phyloP scores from a whole-genome alignment of 2,329 filamentous ascomycete species.

The Calonectria fujianensis region DNA sequence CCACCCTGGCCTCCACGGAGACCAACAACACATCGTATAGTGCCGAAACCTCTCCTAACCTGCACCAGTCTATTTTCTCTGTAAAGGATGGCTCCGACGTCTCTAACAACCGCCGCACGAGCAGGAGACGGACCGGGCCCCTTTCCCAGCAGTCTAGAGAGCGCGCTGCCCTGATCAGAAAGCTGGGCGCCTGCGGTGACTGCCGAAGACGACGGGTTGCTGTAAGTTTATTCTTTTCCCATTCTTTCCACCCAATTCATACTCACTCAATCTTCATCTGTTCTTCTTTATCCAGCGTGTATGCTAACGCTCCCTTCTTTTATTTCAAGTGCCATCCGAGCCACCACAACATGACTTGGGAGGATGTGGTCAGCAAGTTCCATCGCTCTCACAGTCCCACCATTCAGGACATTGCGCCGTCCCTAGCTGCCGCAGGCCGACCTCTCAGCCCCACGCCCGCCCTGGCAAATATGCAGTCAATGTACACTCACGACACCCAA shows the following conservation, averaged over 20 bases:
- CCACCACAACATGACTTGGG: slow-evolving; percentile 78
- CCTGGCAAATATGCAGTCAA: slow-evolving; percentile 60
- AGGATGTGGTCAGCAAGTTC: slow-evolving; percentile 74
- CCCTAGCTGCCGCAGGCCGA: slow-evolving; percentile 62
- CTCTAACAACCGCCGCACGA: slow-evolving; percentile 72
- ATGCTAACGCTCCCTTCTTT: slow-evolving; percentile 45
- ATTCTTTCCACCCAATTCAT: background rate
- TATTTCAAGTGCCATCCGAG: slow-evolving; percentile 72
- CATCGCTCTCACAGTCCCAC: slow-evolving; percentile 70
- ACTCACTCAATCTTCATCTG: slow-evolving; percentile 27
- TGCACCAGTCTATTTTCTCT: slow-evolving; percentile 72
- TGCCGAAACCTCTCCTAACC: slow-evolving; percentile 71
- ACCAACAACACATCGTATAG: slow-evolving; percentile 71
- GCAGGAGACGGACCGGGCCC: slow-evolving; percentile 75
- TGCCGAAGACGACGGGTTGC: slow-evolving; percentile 75
- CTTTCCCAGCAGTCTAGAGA: slow-evolving; percentile 75
- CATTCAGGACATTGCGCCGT: slow-evolving; percentile 69
- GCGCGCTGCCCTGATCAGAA: slow-evolving; percentile 75
- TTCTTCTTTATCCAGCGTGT: slow-evolving; percentile 20
- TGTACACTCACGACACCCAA: slow-evolving; percentile 68
- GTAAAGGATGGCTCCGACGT: slow-evolving; percentile 73
- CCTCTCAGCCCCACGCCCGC: slow-evolving; percentile 68
- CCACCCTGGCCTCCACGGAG: slow-evolving; percentile 65
- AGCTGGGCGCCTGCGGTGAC: slow-evolving; percentile 74
- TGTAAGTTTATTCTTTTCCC: slow-evolving; percentile 64